phyloP scores from a whole-genome alignment of 768 basidiomycete species.

The Antrodiella citrinella region DNA sequence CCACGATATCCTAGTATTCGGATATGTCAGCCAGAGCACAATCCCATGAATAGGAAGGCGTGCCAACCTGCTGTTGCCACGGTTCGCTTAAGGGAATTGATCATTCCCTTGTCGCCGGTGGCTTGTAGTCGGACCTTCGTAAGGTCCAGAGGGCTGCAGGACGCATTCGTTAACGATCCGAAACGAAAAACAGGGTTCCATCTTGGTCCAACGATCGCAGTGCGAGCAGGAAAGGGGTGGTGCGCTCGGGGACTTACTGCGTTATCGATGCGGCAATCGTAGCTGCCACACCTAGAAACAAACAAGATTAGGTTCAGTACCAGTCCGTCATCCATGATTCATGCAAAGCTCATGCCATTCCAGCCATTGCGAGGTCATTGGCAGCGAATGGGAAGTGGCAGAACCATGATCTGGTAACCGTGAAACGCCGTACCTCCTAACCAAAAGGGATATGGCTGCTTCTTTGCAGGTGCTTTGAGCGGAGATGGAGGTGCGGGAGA shows the following conservation, averaged over 20 bases:
- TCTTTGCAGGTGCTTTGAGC: slow-evolving; percentile 24
- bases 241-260: slow-evolving; percentile 42
- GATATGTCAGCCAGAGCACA: no score
- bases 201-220: neutral
- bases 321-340: neutral
- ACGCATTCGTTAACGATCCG: neutral
- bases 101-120: slow-evolving; percentile 87
- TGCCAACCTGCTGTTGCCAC: slow-evolving; percentile 61
- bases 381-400: neutral
- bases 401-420: neutral
- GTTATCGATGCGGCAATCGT: slow-evolving; percentile 87
- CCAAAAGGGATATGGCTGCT: slow-evolving; percentile 81
- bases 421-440: slow-evolving; percentile 45
- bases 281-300: slow-evolving; percentile 54
- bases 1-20: slow-evolving; percentile 47
- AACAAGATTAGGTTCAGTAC: neutral
- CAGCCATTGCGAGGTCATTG: neutral
- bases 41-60: no score
- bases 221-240: neutral
- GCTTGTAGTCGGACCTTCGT: slow-evolving; percentile 91
- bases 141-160: slow-evolving; percentile 66
- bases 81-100: slow-evolving; percentile 76
- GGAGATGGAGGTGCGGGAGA: neutral
- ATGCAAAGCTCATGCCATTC: neutral
- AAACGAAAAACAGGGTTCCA: neutral